Percentiles rank a stretch among this genome's conserved stretches.
Evolutionary conservation across 371 early-diverging fungal species (phyloP).

Genomic region (Mortierella sp.): DNA sequence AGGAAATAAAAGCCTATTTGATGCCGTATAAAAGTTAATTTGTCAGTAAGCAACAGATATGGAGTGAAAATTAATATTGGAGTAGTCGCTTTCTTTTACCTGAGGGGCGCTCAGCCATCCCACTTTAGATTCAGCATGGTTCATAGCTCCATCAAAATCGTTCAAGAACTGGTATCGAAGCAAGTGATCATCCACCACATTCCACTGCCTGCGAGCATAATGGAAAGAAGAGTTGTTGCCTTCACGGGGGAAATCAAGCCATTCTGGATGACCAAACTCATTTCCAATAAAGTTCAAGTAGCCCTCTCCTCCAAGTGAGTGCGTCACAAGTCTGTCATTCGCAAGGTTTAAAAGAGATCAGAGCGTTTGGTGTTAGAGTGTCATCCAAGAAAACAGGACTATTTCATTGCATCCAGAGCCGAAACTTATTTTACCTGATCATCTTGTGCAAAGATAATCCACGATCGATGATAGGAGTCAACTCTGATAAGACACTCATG

Average conservation of each 20-base stretch:
- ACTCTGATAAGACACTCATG: constrained; percentile 87
- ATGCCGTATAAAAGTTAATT: no score
- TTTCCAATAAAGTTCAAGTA: constrained; percentile 97
- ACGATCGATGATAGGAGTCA: constrained; percentile 93
- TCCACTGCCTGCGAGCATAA: constrained; percentile 96
- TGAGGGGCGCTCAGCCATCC: constrained; percentile 80
- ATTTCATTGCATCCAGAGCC: no score
- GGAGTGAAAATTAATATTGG: no score
- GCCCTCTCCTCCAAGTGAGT: constrained; percentile 94
- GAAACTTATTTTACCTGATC: no score
- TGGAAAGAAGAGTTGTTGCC: constrained; percentile 95
- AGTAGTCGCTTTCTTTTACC: no score
- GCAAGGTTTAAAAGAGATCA: background rate
- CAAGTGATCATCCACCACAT: constrained; percentile 86
- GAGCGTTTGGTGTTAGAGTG: background rate
- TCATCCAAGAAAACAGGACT: no score
- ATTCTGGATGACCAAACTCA: constrained; percentile 98
- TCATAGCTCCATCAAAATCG: constrained; percentile 91
- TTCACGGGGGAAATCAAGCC: constrained; percentile 97
- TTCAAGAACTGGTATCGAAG: constrained; percentile 94
- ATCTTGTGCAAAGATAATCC: constrained; percentile 96
- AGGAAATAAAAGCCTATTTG: constrained; percentile 79
- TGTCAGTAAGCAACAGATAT: no score
- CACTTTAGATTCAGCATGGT: constrained; percentile 74
- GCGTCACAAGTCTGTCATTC: constrained; percentile 78